phyloP scores from a whole-genome alignment of 73 alveolate genomes.

The Loxodes magnus region DNA sequence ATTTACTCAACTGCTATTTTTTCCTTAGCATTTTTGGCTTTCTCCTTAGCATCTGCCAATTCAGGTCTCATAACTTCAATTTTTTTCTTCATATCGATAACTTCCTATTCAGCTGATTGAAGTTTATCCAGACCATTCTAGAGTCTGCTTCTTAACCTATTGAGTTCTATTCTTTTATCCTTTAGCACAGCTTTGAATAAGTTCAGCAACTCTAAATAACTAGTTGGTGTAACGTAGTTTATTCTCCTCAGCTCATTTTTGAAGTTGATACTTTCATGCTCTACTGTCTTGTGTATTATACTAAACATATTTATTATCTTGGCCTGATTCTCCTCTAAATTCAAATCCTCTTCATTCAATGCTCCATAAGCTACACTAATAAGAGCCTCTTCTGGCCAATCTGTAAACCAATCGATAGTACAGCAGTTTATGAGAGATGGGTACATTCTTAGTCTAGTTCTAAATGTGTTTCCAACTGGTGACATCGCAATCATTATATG shows the following conservation, averaged over 20 bases:
- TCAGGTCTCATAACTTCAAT: conserved; percentile 89
- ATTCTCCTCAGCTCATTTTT: conserved; percentile 35
- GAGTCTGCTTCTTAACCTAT: conserved; percentile 66
- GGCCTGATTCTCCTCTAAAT: not conserved
- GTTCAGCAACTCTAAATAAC: conserved; percentile 77
- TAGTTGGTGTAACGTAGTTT: conserved; percentile 86
- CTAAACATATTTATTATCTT: conserved; percentile 46
- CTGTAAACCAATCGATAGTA: conserved; percentile 86
- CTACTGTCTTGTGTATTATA: conserved; percentile 50
- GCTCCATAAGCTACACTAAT: conserved; percentile 72
- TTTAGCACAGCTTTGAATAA: conserved; percentile 66
- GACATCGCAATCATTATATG: conserved; percentile 97
- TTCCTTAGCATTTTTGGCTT: conserved; percentile 80
- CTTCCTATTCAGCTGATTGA: conserved; percentile 87
- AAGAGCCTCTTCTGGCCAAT: conserved; percentile 96
- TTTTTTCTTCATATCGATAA: conserved; percentile 66
- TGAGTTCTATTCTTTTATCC: conserved; percentile 78
- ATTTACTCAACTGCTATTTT: conserved; percentile 80
- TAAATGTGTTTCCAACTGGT: conserved; percentile 95
- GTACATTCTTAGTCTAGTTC: conserved; percentile 95
- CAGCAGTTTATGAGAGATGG: conserved; percentile 98
- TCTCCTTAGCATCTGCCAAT: conserved; percentile 84
- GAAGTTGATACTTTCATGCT: conserved; percentile 15
- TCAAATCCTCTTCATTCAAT: conserved; percentile 39
- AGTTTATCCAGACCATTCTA: conserved; percentile 84